These are phyloP conservation scores for Mycena kentingensis DNA, from an alignment of 768 basidiomycete genomes.

Conservation along the genomic window DNA sequence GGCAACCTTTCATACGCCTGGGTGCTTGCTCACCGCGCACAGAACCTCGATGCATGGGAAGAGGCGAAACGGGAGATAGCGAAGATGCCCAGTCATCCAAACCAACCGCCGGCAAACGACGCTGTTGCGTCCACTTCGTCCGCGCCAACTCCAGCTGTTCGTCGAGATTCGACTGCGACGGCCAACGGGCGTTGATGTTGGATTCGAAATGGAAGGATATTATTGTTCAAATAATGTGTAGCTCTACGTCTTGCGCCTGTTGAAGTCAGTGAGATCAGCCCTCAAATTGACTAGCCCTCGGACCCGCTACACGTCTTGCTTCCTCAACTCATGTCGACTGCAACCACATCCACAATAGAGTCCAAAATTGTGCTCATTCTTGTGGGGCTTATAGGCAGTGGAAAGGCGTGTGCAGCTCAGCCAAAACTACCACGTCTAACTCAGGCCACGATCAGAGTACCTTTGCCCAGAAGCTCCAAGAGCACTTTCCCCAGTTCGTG, in stretches of 20 bases:
- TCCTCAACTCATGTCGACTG: background rate
- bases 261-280: no score
- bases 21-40: constrained; percentile 19
- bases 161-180: constrained; percentile 71
- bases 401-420: constrained; percentile 49
- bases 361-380: constrained; percentile 65
- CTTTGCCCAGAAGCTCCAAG: constrained; percentile 72
- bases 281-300: background rate
- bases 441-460: constrained; percentile 43
- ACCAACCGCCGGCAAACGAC: constrained; percentile 53
- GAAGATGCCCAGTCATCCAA: constrained; percentile 90
- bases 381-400: constrained; percentile 73
- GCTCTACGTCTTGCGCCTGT: no score
- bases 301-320: background rate
- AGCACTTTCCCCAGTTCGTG: constrained; percentile 58
- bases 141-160: constrained; percentile 41
- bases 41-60: constrained; percentile 98
- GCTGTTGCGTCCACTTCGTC: constrained; percentile 34
- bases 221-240: constrained; percentile 21
- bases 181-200: constrained; percentile 55
- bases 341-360: constrained; percentile 18
- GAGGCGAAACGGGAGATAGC: constrained; percentile 91
- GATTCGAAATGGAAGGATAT: constrained; percentile 11
- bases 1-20: constrained; percentile 8
- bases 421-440: background rate